phyloP scores from a whole-genome alignment of 2,329 filamentous ascomycete species.

The Penicillium paneum region DNA sequence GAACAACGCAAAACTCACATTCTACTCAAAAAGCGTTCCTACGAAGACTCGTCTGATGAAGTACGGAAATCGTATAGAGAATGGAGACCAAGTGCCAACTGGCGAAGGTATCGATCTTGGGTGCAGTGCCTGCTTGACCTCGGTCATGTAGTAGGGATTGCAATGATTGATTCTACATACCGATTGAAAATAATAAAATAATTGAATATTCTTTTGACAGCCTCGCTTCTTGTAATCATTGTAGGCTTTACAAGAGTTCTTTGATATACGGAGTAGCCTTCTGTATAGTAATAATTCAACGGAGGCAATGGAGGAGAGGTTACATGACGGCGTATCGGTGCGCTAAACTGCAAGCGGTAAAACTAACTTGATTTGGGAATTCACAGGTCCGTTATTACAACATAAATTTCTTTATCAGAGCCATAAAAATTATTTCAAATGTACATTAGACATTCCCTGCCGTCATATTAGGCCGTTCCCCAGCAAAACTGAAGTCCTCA shows the following conservation, averaged over 20 bases:
- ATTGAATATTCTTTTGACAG: not conserved
- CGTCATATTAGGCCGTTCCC: not conserved
- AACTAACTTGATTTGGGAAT: no score
- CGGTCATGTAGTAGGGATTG: constrained; percentile 51
- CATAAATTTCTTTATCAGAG: constrained; percentile 4
- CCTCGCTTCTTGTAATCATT: not conserved
- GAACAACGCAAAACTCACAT: constrained; percentile 58
- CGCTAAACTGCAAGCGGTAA: no score
- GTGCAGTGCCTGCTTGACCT: constrained; percentile 53
- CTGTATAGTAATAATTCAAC: not conserved
- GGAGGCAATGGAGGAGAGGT: no score
- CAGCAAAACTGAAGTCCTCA: not conserved
- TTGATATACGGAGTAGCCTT: not conserved
- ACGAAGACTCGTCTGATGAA: constrained; percentile 54
- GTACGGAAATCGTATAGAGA: constrained; percentile 57
- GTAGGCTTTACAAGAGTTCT: not conserved
- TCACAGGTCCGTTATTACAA: no score
- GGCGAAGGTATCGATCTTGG: constrained; percentile 52
- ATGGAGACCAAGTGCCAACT: constrained; percentile 49
- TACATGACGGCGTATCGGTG: no score
- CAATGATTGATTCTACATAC: constrained; percentile 58
- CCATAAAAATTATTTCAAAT: constrained; percentile 7
- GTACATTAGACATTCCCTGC: constrained; percentile 1
- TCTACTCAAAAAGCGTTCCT: constrained; percentile 58
- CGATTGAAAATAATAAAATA: constrained; percentile 1